A percentile compares a stretch with the other conserved stretches of the same genome.
These are phyloP conservation scores for Golovinomyces cichoracearum DNA, from an alignment of 2,329 filamentous ascomycete species.

Conservation along the genomic window DNA sequence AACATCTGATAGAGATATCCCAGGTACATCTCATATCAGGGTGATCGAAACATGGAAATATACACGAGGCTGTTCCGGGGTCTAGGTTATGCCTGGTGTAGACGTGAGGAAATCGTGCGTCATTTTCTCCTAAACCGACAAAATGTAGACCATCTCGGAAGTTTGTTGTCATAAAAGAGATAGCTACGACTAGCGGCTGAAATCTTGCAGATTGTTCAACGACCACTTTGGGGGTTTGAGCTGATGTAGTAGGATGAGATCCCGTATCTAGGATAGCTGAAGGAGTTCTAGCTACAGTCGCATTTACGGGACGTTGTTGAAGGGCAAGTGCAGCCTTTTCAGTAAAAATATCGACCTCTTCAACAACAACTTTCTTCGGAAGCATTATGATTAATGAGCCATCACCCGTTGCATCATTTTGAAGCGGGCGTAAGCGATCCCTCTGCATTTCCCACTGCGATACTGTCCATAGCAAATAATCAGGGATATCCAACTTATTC, in stretches of 20 bases:
- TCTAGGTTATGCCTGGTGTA: constrained; percentile 65
- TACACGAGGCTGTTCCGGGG: constrained; percentile 53
- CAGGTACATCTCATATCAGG: constrained; percentile 57
- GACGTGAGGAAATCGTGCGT: constrained; percentile 66
- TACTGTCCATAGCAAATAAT: constrained; percentile 34
- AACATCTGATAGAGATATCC: constrained; percentile 68
- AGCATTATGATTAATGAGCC: constrained; percentile 32
- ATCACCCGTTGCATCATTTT: constrained; percentile 18
- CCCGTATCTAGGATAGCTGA: constrained; percentile 15
- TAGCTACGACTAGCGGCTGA: constrained; percentile 34
- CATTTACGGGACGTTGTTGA: constrained; percentile 17
- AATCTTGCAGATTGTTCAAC: constrained; percentile 21
- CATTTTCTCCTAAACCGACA: constrained; percentile 55
- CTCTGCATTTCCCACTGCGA: constrained; percentile 51
- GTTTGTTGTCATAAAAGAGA: constrained; percentile 52
- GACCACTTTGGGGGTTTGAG: constrained; percentile 14
- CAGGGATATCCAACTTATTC: constrained; percentile 33
- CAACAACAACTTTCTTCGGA: constrained; percentile 33
- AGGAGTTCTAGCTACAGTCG: constrained; percentile 6
- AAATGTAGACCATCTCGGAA: constrained; percentile 79
- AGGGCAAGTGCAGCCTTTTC: constrained; percentile 22
- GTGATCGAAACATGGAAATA: constrained; percentile 88
- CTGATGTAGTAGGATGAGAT: constrained; percentile 14
- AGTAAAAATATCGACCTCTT: constrained; percentile 29
- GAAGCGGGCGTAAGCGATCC: constrained; percentile 28